Percentiles rank a stretch among this genome's conserved stretches.
Conservation (phyloP, 352 stramenopile genomes). For the Globisporangium parvum region DNA sequence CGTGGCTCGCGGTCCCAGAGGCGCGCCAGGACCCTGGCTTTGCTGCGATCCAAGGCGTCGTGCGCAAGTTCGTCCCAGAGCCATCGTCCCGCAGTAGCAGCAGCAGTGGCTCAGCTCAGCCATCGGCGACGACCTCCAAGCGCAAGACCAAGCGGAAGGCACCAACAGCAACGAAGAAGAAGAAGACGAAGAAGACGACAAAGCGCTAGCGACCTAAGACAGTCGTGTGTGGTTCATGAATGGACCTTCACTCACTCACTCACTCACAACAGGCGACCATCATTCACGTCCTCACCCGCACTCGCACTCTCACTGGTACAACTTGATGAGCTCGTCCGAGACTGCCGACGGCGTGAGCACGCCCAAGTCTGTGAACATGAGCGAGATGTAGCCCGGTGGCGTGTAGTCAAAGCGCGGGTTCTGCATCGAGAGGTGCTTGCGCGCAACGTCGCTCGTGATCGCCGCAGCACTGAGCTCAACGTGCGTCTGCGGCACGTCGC, state of each 20-base stretch:
- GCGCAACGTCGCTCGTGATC: conserved; percentile 13
- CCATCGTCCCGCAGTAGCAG: not conserved
- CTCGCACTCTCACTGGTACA: conserved; percentile 90
- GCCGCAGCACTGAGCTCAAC: conserved; percentile 26
- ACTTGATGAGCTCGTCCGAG: conserved; percentile 97
- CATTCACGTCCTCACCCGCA: conserved; percentile 43
- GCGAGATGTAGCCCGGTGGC: conserved; percentile 95
- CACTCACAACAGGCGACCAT: not conserved
- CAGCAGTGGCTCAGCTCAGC: not conserved
- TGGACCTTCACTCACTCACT: not conserved
- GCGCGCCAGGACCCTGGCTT: conserved; percentile 44
- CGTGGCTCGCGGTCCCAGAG: conserved; percentile 45
- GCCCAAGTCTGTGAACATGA: conserved; percentile 98
- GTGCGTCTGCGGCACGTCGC: conserved; percentile 87
- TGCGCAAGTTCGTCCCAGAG: conserved; percentile 39
- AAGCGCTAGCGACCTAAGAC: not conserved
- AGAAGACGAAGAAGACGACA: not conserved
- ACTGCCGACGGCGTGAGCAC: conserved; percentile 97
- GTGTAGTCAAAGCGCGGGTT: conserved; percentile 96
- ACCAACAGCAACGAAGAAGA: conserved; percentile 7
- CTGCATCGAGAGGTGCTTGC: conserved; percentile 69
- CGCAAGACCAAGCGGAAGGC: not conserved
- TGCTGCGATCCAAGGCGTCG: conserved; percentile 38
- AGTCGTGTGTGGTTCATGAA: not conserved
- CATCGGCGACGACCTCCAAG: too few species aligned